Evolutionary conservation across 2,329 filamentous ascomycete species (phyloP).

Genomic region (Fusarium burgessii): DNA sequence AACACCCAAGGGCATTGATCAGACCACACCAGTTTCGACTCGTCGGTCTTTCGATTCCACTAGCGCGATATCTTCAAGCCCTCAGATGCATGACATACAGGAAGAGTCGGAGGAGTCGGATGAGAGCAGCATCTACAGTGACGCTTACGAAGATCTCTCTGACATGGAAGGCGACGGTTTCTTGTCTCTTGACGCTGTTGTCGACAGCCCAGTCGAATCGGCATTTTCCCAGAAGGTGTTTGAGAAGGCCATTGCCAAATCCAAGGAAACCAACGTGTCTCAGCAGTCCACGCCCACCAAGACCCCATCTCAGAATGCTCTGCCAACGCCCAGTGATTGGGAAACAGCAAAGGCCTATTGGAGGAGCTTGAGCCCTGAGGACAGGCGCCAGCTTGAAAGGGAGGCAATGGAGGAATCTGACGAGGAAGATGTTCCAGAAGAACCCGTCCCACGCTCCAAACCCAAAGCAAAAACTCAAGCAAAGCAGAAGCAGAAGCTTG

Average conservation of each 20-base stretch:
- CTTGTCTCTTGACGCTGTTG: conserved; percentile 77
- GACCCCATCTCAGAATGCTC: background rate
- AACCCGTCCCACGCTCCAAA: conserved; percentile 36
- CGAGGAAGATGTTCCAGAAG: conserved; percentile 56
- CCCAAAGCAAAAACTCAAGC: conserved; percentile 52
- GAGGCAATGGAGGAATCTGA: conserved; percentile 67
- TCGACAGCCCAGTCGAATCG: conserved; percentile 65
- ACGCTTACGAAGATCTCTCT: conserved; percentile 79
- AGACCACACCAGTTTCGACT: conserved; percentile 20
- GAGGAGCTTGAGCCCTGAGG: conserved; percentile 72
- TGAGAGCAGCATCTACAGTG: conserved; percentile 74
- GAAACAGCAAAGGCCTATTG: conserved; percentile 76
- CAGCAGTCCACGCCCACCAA: conserved; percentile 2
- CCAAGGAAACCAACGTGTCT: conserved; percentile 24
- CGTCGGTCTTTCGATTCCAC: conserved; percentile 38
- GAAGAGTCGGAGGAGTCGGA: conserved; percentile 61
- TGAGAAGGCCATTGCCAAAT: conserved; percentile 42
- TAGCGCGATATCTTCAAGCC: conserved; percentile 20
- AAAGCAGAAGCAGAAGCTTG: conserved; percentile 48
- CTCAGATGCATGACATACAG: conserved; percentile 51
- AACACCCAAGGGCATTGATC: background rate
- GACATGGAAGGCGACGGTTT: conserved; percentile 76
- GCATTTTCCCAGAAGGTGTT: conserved; percentile 40
- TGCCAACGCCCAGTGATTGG: conserved; percentile 65
- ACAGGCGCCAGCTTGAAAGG: conserved; percentile 70